phyloP scores from a whole-genome alignment of 2,329 filamentous ascomycete genomes.

The Botryosphaeria dothidea region DNA sequence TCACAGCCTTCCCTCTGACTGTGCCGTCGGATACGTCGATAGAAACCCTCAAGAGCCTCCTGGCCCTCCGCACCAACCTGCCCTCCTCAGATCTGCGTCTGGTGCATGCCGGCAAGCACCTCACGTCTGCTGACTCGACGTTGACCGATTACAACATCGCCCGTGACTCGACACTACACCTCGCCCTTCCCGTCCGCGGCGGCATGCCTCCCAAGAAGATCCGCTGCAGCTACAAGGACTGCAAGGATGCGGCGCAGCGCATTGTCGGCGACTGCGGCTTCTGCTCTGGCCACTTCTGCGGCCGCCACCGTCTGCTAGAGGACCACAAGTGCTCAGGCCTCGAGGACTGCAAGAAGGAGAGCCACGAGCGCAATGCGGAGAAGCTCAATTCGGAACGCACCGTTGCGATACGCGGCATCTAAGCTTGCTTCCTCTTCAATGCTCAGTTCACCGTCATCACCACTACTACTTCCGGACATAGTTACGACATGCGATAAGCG shows the following conservation, averaged over 20 bases:
- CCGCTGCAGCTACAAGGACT: slow-evolving; percentile 85
- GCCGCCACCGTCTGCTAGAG: slow-evolving; percentile 90
- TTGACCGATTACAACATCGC: slow-evolving; percentile 52
- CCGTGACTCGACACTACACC: slow-evolving; percentile 53
- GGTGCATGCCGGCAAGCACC: slow-evolving; percentile 60
- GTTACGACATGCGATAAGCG: slow-evolving; percentile 9
- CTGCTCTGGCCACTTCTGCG: slow-evolving; percentile 91
- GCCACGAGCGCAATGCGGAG: slow-evolving; percentile 88
- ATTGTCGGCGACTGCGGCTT: slow-evolving; percentile 97
- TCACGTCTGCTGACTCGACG: slow-evolving; percentile 43
- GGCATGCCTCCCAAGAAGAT: slow-evolving; percentile 70
- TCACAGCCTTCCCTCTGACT: slow-evolving; percentile 57
- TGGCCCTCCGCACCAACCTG: slow-evolving; percentile 59
- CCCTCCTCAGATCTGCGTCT: slow-evolving; percentile 55
- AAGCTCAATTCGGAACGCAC: slow-evolving; percentile 92
- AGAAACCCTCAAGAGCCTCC: slow-evolving; percentile 56
- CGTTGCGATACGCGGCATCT: slow-evolving; percentile 89
- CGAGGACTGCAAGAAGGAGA: slow-evolving; percentile 97
- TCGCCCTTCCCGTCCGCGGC: slow-evolving; percentile 59
- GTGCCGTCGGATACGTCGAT: slow-evolving; percentile 57
- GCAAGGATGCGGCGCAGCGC: slow-evolving; percentile 82
- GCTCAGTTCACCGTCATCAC: neutral
- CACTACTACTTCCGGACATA: slow-evolving; percentile 16
- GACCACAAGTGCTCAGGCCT: slow-evolving; percentile 90
- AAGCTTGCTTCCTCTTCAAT: slow-evolving; percentile 14